Evolutionary conservation across 2,329 filamentous ascomycete species (phyloP).

Genomic region (Madurella mycetomatis): DNA sequence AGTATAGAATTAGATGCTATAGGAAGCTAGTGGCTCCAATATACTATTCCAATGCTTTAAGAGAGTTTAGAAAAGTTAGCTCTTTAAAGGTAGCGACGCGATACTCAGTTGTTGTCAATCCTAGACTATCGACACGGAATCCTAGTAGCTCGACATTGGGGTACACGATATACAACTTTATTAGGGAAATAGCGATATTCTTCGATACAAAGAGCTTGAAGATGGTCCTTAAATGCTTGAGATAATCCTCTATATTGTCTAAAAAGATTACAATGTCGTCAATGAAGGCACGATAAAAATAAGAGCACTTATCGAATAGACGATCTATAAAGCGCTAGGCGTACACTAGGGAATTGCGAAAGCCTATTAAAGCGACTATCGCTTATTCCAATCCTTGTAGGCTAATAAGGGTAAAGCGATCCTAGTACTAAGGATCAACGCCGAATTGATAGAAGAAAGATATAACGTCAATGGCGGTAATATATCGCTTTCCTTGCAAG

Average conservation of each 20-base stretch:
- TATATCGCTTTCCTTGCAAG: background rate
- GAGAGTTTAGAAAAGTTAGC: background rate
- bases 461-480: background rate
- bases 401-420: too few species aligned
- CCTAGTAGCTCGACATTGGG: too few species aligned
- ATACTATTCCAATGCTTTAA: background rate
- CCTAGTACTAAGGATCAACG: background rate
- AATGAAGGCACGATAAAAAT: background rate
- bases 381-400: too few species aligned
- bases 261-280: background rate
- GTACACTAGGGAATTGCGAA: too few species aligned
- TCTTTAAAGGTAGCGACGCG: background rate
- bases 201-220: background rate
- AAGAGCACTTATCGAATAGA: background rate
- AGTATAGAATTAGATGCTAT: background rate
- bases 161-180: background rate
- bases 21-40: background rate
- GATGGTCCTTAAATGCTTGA: background rate
- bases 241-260: background rate
- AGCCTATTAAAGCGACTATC: too few species aligned
- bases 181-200: background rate
- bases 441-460: background rate
- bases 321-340: background rate
- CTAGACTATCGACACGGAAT: too few species aligned
- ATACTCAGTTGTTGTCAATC: background rate